phyloP scores from a whole-genome alignment of 805 yeast species.

The Candida endomychidarum region DNA sequence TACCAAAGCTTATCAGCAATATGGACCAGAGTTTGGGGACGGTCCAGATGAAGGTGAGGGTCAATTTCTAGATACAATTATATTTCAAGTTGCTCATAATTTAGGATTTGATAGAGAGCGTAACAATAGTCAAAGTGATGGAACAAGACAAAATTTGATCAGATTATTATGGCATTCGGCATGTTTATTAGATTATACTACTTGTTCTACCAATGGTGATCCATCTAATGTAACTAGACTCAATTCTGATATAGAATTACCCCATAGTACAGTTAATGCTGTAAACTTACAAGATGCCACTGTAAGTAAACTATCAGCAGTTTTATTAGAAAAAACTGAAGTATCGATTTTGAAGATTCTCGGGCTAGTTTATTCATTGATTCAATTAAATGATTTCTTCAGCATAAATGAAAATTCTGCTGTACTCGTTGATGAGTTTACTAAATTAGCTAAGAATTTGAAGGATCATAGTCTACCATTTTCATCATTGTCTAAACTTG shows the following conservation, averaged over 20 bases:
- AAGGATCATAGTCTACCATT: not conserved
- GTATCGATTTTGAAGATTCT: constrained; percentile 1
- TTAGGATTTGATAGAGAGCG: constrained; percentile 73
- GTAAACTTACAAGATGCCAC: not conserved
- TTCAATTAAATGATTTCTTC: not conserved
- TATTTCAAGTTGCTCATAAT: constrained; percentile 65
- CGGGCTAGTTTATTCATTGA: not conserved
- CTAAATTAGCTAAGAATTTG: not conserved
- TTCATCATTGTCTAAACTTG: too few relatives aligned
- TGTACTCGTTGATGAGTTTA: not conserved
- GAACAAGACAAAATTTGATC: constrained; percentile 22
- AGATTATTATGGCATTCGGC: constrained; percentile 38
- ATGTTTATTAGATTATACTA: constrained; percentile 24
- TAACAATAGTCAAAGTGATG: constrained; percentile 22
- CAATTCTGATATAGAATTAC: constrained; percentile 28
- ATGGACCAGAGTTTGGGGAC: constrained; percentile 57
- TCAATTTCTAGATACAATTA: constrained; percentile 53
- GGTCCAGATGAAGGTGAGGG: constrained; percentile 58
- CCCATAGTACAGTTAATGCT: constrained; percentile 12
- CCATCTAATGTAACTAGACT: constrained; percentile 32
- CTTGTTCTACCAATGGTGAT: constrained; percentile 31
- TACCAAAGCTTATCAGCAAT: constrained; percentile 48
- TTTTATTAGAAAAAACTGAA: not conserved
- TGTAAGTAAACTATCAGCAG: not conserved
- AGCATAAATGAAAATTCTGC: not conserved